A percentile compares a stretch with the other conserved stretches of the same genome.
Evolutionary conservation across 2,329 filamentous ascomycete genomes (phyloP).

Genomic region (Tolypocladium album): DNA sequence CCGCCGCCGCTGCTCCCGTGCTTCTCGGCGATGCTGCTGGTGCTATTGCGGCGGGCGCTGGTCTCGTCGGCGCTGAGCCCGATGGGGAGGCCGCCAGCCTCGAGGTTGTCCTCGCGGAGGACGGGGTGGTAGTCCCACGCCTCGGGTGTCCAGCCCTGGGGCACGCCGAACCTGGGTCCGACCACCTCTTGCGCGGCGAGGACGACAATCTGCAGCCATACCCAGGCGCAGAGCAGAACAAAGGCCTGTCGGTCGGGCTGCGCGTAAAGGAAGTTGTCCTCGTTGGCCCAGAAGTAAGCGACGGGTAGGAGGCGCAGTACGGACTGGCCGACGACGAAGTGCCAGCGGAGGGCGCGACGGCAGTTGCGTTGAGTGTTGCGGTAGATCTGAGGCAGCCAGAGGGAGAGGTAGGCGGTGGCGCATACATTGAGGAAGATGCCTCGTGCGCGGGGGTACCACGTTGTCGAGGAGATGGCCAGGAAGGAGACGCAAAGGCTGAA

Average conservation of each 20-base stretch:
- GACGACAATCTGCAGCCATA: slow-evolving; percentile 75
- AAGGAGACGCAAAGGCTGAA: slow-evolving; percentile 45
- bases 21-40: slow-evolving; percentile 2
- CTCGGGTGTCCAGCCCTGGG: slow-evolving; percentile 54
- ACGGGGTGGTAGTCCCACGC: slow-evolving; percentile 95
- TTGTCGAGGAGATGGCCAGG: slow-evolving; percentile 46
- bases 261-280: slow-evolving; percentile 73
- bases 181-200: slow-evolving; percentile 76
- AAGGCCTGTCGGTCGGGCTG: slow-evolving; percentile 58
- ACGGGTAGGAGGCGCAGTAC: slow-evolving; percentile 68
- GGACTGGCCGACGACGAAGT: slow-evolving; percentile 79
- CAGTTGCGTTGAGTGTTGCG: slow-evolving; percentile 88
- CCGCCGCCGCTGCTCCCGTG: slow-evolving; percentile 1
- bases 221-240: slow-evolving; percentile 53
- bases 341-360: slow-evolving; percentile 82
- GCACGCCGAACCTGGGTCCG: slow-evolving; percentile 79
- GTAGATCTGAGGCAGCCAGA: slow-evolving; percentile 87
- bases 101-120: slow-evolving; percentile 69
- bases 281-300: slow-evolving; percentile 71
- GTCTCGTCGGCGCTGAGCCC: slow-evolving; percentile 40
- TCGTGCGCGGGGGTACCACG: slow-evolving; percentile 47
- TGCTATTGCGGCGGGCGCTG: slow-evolving; percentile 1
- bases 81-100: slow-evolving; percentile 72
- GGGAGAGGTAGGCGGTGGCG: slow-evolving; percentile 68
- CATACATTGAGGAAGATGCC: slow-evolving; percentile 51